Evolutionary conservation across 495 filamentous ascomycete species (phyloP), one percentile per base, ranked within the genome.

Genomic region (Cercophora scortea): DNA sequence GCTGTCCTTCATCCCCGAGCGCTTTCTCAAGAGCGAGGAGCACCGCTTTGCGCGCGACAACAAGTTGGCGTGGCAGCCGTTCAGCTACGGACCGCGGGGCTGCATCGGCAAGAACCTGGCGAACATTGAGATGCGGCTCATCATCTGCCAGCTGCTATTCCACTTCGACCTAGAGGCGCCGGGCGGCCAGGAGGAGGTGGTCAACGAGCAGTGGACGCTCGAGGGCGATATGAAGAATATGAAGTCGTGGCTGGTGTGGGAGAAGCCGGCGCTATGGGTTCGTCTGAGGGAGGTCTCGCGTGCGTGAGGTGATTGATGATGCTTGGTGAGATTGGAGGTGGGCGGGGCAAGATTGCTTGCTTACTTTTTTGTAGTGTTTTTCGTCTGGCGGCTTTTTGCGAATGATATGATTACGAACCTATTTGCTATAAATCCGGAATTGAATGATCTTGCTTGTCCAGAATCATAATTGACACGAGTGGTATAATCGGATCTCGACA

Each of bases 101-200:
- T 80, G 78, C 56, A 65, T 79, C 40, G 78, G 76, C n/a, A 73
- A 72, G 49, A 62, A 62, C 10, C 48, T 79, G 42, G 67, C 70
- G 0, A 63, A 65, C 52, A 54, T 66, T 25, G 58, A 60, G 45
- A 44, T 49, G 41, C 19, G 50, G 16, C 39, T 57, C 6, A 39
- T 57, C 25, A 49, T 57, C 12, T 40, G n/a, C 6, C 43, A 57
- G 17, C 11, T 57, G n/a, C 32, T 57, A 1, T 52, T 40, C 32
- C 38, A 53, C 9, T 53, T 57, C 43, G 55, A 53, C 6, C 12
- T 49, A 8, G 33, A 45, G 33, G 16, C 45, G 1, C 40, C 41
- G 13, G 47, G 47, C 1, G 47, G 43, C n/a, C 4, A 1, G 2
- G 47, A 55, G 13, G n/a, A 55, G 10, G 13, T 32, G 8, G 32